Evolutionary conservation across 371 early-diverging fungal species (phyloP), one percentile per base, ranked within the genome.

Genomic region (Mortierella sp.): DNA sequence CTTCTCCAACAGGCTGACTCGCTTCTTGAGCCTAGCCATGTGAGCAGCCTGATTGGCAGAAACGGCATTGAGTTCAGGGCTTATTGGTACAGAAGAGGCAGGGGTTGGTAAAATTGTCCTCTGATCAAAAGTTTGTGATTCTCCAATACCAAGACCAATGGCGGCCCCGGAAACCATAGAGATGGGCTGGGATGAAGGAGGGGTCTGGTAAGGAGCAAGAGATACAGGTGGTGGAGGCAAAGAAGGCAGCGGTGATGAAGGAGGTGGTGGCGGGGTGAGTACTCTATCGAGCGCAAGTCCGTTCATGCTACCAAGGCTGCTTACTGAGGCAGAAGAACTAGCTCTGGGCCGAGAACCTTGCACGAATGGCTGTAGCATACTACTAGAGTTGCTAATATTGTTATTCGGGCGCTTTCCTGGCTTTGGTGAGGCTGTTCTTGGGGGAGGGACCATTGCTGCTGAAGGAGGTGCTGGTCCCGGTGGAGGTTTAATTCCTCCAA

Each of bases 241-340:
- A n/a, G 82, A 77, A 3, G 76, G 35, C 6, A 77, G 77, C 1
- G 70, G 62, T 13, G 78, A 66, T 15, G 76, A 68, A 22, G 82
- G 82, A 7, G 81, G 81, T 3, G 82, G 82, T 5, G 81, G 81
- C 3, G 76, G 81, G 0, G 75, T 76, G 17, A 64, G 29, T 29
- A 47, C 53, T 13, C 82, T 61, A 23, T 73, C 73, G 22, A 67
- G 31, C 40, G 68, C 42, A 40, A 72, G 61, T 40, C 82, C 64
- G 22, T 55, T 66, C 58, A 61, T 40, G 43, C n/a, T n/a, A n/a
- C n/a, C n/a, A n/a, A n/a, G n/a, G n/a, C 61, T 66, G 53, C 29
- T 70, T 29, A 68, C 35, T 4, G 79, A 78, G 0, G 73, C 73
- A 7, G 70, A 37, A 22, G 82, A 82, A 10, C 73, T 66, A 9